Evolutionary conservation across 1,284 basidiomycete genomes (phyloP).

Genomic region (Kwoniella shivajii): DNA sequence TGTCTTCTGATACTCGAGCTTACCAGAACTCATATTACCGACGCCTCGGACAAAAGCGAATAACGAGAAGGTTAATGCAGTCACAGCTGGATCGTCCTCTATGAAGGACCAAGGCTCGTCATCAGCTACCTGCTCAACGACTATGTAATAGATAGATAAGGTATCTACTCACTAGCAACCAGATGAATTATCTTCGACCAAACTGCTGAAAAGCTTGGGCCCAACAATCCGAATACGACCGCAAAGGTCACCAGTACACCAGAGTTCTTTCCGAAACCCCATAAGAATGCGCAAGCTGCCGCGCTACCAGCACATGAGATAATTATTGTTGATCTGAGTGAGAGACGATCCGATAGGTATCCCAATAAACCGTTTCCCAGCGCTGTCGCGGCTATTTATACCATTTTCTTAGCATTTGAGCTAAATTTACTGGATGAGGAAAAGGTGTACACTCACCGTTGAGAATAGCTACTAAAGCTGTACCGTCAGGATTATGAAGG

Average conservation of each 20-base stretch:
- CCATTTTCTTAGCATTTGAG: no score
- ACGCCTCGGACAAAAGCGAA: slow-evolving; percentile 50
- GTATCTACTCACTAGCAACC: slow-evolving; percentile 31
- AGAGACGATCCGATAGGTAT: slow-evolving; percentile 45
- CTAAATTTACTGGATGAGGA: no score
- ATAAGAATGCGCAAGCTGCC: slow-evolving; percentile 47
- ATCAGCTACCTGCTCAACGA: background rate
- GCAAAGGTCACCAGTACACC: slow-evolving; percentile 44
- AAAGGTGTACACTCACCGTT: slow-evolving; percentile 35
- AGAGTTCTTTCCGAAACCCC: slow-evolving; percentile 40
- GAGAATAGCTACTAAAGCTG: slow-evolving; percentile 49
- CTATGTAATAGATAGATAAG: background rate
- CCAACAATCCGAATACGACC: slow-evolving; percentile 40
- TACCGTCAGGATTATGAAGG: slow-evolving; percentile 43
- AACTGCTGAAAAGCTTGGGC: slow-evolving; percentile 39
- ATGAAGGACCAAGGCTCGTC: background rate
- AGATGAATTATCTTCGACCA: slow-evolving; percentile 46
- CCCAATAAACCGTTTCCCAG: slow-evolving; percentile 48
- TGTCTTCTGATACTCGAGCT: background rate
- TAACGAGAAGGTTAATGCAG: slow-evolving; percentile 44
- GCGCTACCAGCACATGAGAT: slow-evolving; percentile 43
- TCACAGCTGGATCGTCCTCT: slow-evolving; percentile 48
- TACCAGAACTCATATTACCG: slow-evolving; percentile 51
- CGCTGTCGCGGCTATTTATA: slow-evolving; percentile 46
- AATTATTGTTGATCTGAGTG: slow-evolving; percentile 39